A percentile compares a stretch with the other conserved stretches of the same genome.
Conservation (phyloP, 1,284 basidiomycete species). For the Psilocybe mexicana region DNA sequence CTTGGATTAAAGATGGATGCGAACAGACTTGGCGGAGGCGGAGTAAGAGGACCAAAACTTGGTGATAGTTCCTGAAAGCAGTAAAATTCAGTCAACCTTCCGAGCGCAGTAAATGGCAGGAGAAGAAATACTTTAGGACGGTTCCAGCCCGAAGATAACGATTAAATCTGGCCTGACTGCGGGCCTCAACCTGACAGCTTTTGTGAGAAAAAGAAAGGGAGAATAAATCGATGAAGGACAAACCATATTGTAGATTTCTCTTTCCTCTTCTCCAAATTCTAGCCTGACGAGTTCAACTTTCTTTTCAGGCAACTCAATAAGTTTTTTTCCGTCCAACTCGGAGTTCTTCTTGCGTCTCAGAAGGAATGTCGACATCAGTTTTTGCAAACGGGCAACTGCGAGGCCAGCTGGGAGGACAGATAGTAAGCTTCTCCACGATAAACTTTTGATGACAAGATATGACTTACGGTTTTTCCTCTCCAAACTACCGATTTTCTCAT, state of each 20-base stretch:
- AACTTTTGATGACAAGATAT: background rate
- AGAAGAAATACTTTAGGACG: slow-evolving; percentile 46
- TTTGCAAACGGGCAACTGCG: slow-evolving; percentile 52
- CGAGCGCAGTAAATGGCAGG: background rate
- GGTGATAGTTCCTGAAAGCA: slow-evolving; percentile 50
- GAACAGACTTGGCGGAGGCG: slow-evolving; percentile 58
- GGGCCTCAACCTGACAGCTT: slow-evolving; percentile 47
- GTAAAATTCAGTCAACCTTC: background rate
- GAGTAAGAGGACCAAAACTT: slow-evolving; percentile 55
- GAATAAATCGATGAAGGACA: background rate
- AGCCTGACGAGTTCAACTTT: slow-evolving; percentile 48
- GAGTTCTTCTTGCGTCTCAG: slow-evolving; percentile 57
- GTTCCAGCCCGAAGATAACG: slow-evolving; percentile 55
- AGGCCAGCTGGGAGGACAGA: slow-evolving; percentile 36
- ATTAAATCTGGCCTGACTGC: slow-evolving; percentile 60
- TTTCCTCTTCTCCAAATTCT: slow-evolving; percentile 54
- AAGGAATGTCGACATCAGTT: slow-evolving; percentile 50
- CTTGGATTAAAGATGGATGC: slow-evolving; percentile 55
- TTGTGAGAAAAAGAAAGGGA: background rate
- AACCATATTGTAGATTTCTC: slow-evolving; percentile 56
- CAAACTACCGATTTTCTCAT: slow-evolving; percentile 37
- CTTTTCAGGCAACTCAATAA: slow-evolving; percentile 61
- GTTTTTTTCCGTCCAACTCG: slow-evolving; percentile 55
- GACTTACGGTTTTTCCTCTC: slow-evolving; percentile 49
- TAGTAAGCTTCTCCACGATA: background rate